phyloP scores from a whole-genome alignment of 2,329 filamentous ascomycete species.

The Beauveria sp. region DNA sequence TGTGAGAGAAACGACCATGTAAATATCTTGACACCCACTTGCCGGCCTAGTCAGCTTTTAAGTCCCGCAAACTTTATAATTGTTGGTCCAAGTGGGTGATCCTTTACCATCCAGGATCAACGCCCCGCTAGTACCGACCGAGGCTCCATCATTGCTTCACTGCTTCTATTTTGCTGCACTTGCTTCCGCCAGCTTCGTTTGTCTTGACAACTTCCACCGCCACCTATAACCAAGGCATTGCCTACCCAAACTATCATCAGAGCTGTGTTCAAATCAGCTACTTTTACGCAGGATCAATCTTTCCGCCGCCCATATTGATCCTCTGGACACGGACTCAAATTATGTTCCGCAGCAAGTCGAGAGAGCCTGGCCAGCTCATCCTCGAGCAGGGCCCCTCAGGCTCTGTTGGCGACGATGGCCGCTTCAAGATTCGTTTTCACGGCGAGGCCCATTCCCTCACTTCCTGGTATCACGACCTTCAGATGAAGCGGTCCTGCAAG shows the following conservation, averaged over 20 bases:
- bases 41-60: too few species aligned
- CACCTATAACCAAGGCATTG: background rate
- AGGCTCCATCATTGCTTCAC: background rate
- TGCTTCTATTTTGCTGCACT: background rate
- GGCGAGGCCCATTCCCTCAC: background rate
- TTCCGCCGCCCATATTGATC: too few species aligned
- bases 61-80: too few species aligned
- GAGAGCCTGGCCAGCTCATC: constrained; percentile 15
- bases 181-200: background rate
- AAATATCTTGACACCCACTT: too few species aligned
- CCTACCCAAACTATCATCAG: too few species aligned
- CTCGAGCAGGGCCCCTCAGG: constrained; percentile 14
- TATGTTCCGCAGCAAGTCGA: constrained; percentile 15
- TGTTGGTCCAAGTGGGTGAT: too few species aligned
- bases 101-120: too few species aligned
- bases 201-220: background rate
- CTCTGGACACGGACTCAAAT: background rate
- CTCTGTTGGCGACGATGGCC: constrained; percentile 16
- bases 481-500: constrained; percentile 4
- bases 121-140: too few species aligned
- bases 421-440: constrained; percentile 17
- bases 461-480: constrained; percentile 3
- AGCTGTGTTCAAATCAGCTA: background rate
- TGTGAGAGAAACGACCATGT: too few species aligned
- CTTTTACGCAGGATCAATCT: background rate